Evolutionary conservation across 371 early-diverging fungal species (phyloP), one percentile per base, ranked within the genome.

Genomic region (Apophysomyces elegans): DNA sequence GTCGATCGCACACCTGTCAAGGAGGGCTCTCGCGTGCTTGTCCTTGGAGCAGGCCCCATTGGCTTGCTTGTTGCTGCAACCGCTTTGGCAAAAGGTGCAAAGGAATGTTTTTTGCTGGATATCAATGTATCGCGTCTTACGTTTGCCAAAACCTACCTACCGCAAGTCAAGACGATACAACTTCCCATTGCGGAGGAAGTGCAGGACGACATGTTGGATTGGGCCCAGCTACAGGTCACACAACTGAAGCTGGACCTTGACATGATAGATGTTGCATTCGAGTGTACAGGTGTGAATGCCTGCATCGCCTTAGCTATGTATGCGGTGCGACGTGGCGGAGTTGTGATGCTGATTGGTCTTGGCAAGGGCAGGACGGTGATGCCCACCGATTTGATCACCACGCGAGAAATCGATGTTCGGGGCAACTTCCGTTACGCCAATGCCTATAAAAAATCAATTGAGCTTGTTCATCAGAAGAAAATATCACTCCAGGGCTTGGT

Each of bases 61-160:
- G 71, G 71, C 21, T 64, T 66, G 16, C 62, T 63, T 13, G 56
- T 45, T 9, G 71, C 61, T 14, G 67, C 71, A 32, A 61, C 60
- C 5, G 62, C 62, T 7, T 56, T 63, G 35, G 67, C 67, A 37
- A 62, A 63, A 36, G 71, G 67, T 35, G 58, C 63, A 18, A 41
- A 21, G 7, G 44, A 59, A 38, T 47, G 67, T 13, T 67, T 64
- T 7, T 59, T 71, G 21, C 21, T 63, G 16, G 71, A 71, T 61
- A 67, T 71, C 35, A 63, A 66, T 63, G 60, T 56, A 62, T 50
- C 37, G 38, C 56, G 61, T 60, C 61, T 62, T 46, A 37, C 44
- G n/a, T 59, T 65, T 57, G 70, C 64, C 7, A 59, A 59, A n/a
- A 50, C 46, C n/a, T 75, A 75, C 59, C 46, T 71, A 8, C 71